Base-by-base conservation (phyloP, 257 asterid genomes). In the Solanum raphanifolium region DNA sequence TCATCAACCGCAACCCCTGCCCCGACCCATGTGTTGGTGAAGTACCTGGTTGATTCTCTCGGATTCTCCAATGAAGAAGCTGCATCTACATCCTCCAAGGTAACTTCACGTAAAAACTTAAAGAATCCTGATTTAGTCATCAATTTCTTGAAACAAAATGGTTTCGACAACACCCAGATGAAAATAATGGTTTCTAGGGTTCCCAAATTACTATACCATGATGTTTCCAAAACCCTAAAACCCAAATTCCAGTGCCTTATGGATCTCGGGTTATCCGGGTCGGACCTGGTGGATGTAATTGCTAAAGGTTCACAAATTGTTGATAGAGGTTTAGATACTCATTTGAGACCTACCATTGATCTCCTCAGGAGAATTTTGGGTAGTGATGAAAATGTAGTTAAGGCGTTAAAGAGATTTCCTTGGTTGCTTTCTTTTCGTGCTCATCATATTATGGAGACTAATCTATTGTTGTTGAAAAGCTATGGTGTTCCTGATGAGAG, bases 21-120 rank as follows among this genome's bases (percentile, higher is more conserved):
- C 48, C 15, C 48, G 48, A 41, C 48, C 0, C 48, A 41, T 41
- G 48, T 41, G 0, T 41, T 41, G 48, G 48, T 41, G 48, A 41
- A 41, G 48, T 41, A 41, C 0, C 48, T 41, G 15, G 48, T 41
- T 41, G 48, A 41, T 41, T 41, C 48, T 11, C 81, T 89, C 1
- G 90, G 88, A 39, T 86, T 88, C 58, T 88, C 90, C 66, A 36
- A 27, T 5, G 21, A 88, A 79, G 90, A 78, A 43, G 90, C 87
- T 23, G 31, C 62, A 35, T 13, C 83, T 35, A 52, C 88, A 0
- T 78, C 84, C 0, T 32, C 73, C 3, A 88, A 81, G 88, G 88
- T 86, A 66, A 75, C 1, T 2, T 86, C 32, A 5, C 1, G 2
- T 18, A 86, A 71, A 36, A 15, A 85, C 72, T 23, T 29, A 7